Conservation (phyloP, 768 basidiomycete species). For the Russula griseocarnosa region DNA sequence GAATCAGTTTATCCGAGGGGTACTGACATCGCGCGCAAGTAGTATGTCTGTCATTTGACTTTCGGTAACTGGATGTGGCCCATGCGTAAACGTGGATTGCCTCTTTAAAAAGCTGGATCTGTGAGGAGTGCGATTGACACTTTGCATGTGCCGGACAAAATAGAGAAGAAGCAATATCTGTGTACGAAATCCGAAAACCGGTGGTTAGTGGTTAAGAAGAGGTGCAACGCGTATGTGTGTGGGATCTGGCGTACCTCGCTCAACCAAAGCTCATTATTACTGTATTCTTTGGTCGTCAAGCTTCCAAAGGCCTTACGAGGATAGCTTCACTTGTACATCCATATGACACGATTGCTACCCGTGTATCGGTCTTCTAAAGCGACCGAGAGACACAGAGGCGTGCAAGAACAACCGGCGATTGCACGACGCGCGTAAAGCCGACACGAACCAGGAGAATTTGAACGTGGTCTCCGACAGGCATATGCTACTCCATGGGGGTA, state of each 20-base stretch:
- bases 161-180: neutral
- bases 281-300: neutral
- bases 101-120: neutral
- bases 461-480: neutral
- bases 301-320: neutral
- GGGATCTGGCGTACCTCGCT: neutral
- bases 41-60: neutral
- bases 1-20: neutral
- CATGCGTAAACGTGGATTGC: neutral
- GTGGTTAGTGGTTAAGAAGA: neutral
- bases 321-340: neutral
- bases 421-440: too few relatives aligned
- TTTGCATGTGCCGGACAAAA: neutral
- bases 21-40: neutral
- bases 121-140: neutral
- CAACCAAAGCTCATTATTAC: neutral
- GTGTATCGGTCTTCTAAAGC: neutral
- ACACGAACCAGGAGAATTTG: neutral
- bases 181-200: too few relatives aligned
- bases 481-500: neutral
- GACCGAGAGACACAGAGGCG: neutral
- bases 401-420: neutral
- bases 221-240: neutral
- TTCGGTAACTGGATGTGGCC: neutral
- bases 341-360: neutral